Conservation (phyloP, 192 early-diverging fungal genomes). For the Gorgonomyces haynaldii region DNA sequence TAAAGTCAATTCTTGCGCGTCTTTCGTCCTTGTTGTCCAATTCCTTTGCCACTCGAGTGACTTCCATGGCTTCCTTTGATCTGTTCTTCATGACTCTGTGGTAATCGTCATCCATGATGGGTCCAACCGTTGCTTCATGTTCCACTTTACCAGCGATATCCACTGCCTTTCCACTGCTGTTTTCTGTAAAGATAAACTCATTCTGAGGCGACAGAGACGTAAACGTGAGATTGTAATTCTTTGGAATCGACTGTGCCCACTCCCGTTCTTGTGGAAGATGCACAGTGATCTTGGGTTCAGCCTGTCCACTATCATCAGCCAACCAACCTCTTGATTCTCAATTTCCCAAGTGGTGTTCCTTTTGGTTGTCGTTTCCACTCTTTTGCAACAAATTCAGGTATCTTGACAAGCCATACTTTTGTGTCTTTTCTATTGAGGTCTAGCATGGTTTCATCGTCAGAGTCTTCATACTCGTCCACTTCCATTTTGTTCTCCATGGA, state of each 20-base stretch:
- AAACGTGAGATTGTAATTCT: constrained; percentile 72
- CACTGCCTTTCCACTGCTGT: constrained; percentile 24
- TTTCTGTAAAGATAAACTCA: constrained; percentile 69
- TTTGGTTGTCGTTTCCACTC: constrained; percentile 59
- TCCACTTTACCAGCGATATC: constrained; percentile 21
- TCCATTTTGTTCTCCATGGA: constrained; percentile 1
- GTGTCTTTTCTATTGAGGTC: constrained; percentile 25
- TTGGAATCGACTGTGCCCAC: constrained; percentile 42
- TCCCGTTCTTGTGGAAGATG: constrained; percentile 8
- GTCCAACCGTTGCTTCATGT: constrained; percentile 28
- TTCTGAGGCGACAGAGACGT: constrained; percentile 55
- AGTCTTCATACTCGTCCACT: not conserved
- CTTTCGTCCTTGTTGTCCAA: not conserved
- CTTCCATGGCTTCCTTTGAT: not conserved
- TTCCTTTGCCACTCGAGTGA: not conserved
- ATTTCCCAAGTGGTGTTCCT: constrained; percentile 61
- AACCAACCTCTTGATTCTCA: constrained; percentile 57
- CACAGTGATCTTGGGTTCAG: constrained; percentile 3
- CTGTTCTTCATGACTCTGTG: constrained; percentile 11
- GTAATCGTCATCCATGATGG: constrained; percentile 29
- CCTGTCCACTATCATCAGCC: not conserved
- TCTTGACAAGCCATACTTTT: constrained; percentile 87
- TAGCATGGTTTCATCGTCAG: not conserved
- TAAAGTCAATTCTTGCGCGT: not conserved
- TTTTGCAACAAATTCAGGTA: constrained; percentile 80